Evolutionary conservation across 139 green algal genomes (phyloP).

Genomic region (Mychonastes homosphaera): DNA sequence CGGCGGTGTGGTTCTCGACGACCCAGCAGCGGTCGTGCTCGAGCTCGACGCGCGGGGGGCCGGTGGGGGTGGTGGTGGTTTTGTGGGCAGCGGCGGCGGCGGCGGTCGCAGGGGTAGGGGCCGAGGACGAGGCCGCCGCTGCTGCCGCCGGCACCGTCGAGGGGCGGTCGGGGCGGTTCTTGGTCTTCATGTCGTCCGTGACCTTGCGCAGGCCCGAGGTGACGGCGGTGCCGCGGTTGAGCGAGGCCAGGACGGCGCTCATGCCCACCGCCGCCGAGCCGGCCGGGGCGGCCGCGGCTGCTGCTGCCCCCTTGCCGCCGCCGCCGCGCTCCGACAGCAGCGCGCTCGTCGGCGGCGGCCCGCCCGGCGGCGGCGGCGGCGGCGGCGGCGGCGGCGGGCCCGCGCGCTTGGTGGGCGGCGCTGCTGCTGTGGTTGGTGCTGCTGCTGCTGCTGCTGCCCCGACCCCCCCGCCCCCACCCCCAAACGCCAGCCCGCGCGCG

Average conservation of each 20-base stretch:
- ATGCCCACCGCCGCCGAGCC: not conserved
- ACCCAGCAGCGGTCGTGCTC: conserved; percentile 77
- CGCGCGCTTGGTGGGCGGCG: not conserved
- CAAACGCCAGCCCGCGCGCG: conserved; percentile 55
- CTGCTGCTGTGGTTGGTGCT: not conserved
- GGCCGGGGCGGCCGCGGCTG: not conserved
- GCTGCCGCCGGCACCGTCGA: not conserved
- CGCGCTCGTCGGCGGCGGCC: conserved; percentile 1
- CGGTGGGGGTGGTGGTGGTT: not conserved
- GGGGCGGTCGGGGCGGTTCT: conserved; percentile 71
- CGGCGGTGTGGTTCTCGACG: conserved; percentile 77
- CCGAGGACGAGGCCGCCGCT: conserved; percentile 10
- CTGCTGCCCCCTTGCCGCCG: not conserved
- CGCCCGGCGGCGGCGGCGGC: conserved; percentile 7
- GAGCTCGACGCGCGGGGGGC: conserved; percentile 53
- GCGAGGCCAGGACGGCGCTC: not conserved
- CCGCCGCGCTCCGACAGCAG: conserved; percentile 5
- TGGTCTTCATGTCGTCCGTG: conserved; percentile 94
- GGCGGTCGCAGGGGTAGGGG: not conserved
- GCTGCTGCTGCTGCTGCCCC: conserved; percentile 1
- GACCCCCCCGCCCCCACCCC: conserved; percentile 23
- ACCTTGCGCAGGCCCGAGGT: conserved; percentile 79
- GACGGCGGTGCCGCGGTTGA: conserved; percentile 25
- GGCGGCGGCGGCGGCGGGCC: conserved; percentile 7
- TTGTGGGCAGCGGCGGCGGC: not conserved